Evolutionary conservation across 257 asterid species (phyloP), one percentile per base, ranked within the genome.

Genomic region (Solanum microdontum): DNA sequence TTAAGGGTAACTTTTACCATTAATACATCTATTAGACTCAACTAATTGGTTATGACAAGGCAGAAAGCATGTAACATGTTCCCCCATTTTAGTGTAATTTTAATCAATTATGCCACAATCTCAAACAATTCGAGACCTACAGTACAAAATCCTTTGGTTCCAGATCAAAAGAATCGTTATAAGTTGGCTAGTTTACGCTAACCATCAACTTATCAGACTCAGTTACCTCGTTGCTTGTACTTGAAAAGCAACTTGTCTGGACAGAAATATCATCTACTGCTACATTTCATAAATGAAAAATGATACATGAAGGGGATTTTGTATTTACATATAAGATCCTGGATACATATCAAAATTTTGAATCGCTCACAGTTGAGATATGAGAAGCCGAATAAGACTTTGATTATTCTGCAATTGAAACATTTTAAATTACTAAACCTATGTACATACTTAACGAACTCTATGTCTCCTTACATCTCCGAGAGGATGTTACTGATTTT

Each of bases 401-500:
- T 30, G 70, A 82, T 82, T 82, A 82, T 82, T 82, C 85, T 82
- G 70, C 40, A 82, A 30, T 82, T 6, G 19, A 6, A 5, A 76
- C 19, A 66, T 30, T 10, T 19, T 30, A 82, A 80, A 82, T 28
- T 17, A 82, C 85, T 80, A 86, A 24, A 86, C 13, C 82, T 82
- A 93, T 88, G 76, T 90, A 90, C 94, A 92, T 32, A 77, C 66
- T 84, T 73, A 51, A 76, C 72, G 19, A 51, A 64, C 36, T 34
- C 39, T 43, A 34, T 83, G 36, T 40, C 66, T 82, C 87, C 91
- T 94, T 93, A 94, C 98, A 95, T 93, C 89, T 94, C 98, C 17
- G 96, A 94, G 48, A 96, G 90, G 84, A 96, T 89, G 86, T 92
- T 90, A 94, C 99, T 93, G 87, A 96, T 96, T 89, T 94, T 96